These are phyloP conservation scores for Leishmania amazonensis DNA, from an alignment of 208 protist genomes.

Conservation along the genomic window DNA sequence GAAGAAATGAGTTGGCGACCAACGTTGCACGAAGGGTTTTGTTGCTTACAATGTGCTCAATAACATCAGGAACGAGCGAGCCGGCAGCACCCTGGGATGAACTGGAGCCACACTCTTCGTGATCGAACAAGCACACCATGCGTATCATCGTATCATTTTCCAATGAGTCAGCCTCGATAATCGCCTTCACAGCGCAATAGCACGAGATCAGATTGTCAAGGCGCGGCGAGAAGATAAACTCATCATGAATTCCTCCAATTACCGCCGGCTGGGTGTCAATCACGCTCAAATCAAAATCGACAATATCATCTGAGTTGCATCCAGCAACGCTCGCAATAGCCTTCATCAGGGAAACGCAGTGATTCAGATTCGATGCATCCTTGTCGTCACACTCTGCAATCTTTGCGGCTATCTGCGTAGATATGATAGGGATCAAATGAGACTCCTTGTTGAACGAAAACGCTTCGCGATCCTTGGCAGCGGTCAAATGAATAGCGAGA, in stretches of 20 bases:
- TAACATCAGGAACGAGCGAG: conserved; percentile 74
- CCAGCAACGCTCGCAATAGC: conserved; percentile 63
- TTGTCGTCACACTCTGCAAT: conserved; percentile 21
- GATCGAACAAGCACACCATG: conserved; percentile 90
- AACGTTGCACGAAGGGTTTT: conserved; percentile 55
- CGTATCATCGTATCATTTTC: conserved; percentile 81
- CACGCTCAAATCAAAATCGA: conserved; percentile 96
- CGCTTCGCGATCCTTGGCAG: conserved; percentile 56
- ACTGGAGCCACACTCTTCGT: conserved; percentile 90
- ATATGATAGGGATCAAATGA: conserved; percentile 94
- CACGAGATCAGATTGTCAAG: conserved; percentile 97
- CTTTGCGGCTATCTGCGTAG: conserved; percentile 43
- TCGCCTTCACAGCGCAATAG: conserved; percentile 90
- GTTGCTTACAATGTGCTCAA: conserved; percentile 62
- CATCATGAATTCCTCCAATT: conserved; percentile 92
- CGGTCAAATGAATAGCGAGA: conserved; percentile 96
- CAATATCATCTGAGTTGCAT: conserved; percentile 81
- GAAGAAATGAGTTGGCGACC: conserved; percentile 90
- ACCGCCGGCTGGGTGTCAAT: conserved; percentile 92
- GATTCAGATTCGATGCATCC: conserved; percentile 21
- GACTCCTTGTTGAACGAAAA: conserved; percentile 97
- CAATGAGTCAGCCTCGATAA: conserved; percentile 48
- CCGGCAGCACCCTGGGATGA: conserved; percentile 81
- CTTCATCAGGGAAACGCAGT: conserved; percentile 81
- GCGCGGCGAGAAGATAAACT: conserved; percentile 96